Percentiles rank a stretch among this genome's conserved stretches.
phyloP scores from a whole-genome alignment of 768 basidiomycete species.

The Lactarius quietus region DNA sequence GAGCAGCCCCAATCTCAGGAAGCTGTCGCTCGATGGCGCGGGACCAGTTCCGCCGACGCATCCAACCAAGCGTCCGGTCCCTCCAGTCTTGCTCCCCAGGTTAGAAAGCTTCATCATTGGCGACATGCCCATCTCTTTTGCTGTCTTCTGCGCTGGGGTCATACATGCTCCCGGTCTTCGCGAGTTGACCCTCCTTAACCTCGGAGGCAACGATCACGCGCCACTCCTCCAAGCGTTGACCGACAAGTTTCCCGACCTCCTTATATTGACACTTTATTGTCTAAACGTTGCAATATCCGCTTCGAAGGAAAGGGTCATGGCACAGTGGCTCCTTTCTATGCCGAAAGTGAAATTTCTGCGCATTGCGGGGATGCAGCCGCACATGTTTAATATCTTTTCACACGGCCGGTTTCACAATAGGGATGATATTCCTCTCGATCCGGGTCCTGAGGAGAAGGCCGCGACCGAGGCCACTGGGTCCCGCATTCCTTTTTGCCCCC shows the following conservation, averaged over 20 bases:
- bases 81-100: conserved; percentile 45
- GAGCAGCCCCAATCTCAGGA: conserved; percentile 40
- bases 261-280: conserved; percentile 50
- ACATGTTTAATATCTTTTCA: conserved; percentile 7
- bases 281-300: conserved; percentile 36
- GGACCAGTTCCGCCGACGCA: conserved; percentile 43
- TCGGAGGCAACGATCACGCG: conserved; percentile 49
- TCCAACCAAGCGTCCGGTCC: conserved; percentile 24
- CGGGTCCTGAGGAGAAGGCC: not conserved
- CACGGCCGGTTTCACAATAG: conserved; percentile 19
- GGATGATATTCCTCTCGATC: conserved; percentile 17
- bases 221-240: conserved; percentile 46
- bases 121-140: conserved; percentile 49
- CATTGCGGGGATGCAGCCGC: conserved; percentile 1
- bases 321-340: conserved; percentile 56
- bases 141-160: conserved; percentile 43
- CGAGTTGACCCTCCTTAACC: conserved; percentile 55
- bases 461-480: conserved; percentile 6
- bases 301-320: conserved; percentile 34
- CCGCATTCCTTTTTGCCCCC: conserved; percentile 8
- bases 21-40: conserved; percentile 59
- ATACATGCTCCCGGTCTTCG: conserved; percentile 55
- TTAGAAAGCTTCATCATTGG: conserved; percentile 56
- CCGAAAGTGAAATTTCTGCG: conserved; percentile 41
- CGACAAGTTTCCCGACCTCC: conserved; percentile 48